Evolutionary conservation across 192 early-diverging fungal genomes (phyloP).

Genomic region (Coemansia sp.): DNA sequence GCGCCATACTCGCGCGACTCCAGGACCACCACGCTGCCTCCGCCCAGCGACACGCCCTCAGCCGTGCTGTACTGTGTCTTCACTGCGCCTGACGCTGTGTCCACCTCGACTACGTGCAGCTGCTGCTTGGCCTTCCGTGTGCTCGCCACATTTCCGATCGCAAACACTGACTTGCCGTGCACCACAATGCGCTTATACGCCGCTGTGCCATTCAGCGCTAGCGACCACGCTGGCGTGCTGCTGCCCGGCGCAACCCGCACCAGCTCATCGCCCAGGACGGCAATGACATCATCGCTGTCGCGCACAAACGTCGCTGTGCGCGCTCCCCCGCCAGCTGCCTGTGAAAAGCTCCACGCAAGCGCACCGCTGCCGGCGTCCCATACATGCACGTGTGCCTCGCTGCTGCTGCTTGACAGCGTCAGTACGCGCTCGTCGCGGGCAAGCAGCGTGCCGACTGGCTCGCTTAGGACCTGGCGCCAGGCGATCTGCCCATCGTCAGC

Average conservation of each 20-base stretch:
- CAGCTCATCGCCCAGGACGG: slow-evolving; percentile 35
- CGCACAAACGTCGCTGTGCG: slow-evolving; percentile 45
- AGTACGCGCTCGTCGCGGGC: slow-evolving; percentile 33
- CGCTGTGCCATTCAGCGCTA: slow-evolving; percentile 35
- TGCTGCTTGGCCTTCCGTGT: slow-evolving; percentile 22
- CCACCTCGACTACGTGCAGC: slow-evolving; percentile 43
- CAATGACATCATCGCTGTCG: slow-evolving; percentile 38
- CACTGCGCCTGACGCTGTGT: slow-evolving; percentile 29
- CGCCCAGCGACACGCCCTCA: slow-evolving; percentile 20
- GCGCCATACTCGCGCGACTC: slow-evolving; percentile 42
- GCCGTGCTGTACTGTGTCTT: slow-evolving; percentile 44
- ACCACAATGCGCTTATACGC: slow-evolving; percentile 42
- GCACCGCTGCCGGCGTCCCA: slow-evolving; percentile 31
- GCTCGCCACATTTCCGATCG: slow-evolving; percentile 30
- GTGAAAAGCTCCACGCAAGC: slow-evolving; percentile 21
- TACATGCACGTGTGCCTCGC: slow-evolving; percentile 49
- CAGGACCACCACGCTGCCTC: slow-evolving; percentile 26
- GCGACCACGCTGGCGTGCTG: slow-evolving; percentile 33
- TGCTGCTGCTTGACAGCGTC: slow-evolving; percentile 25
- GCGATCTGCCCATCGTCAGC: slow-evolving; percentile 65
- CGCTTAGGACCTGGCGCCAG: slow-evolving; percentile 78
- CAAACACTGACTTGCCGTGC: slow-evolving; percentile 29
- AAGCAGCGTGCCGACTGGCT: slow-evolving; percentile 57
- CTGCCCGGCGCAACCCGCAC: slow-evolving; percentile 22
- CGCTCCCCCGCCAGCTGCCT: slow-evolving; percentile 17